Base-by-base conservation (phyloP, 1,284 basidiomycete genomes). In the Megacollybia platyphylla region DNA sequence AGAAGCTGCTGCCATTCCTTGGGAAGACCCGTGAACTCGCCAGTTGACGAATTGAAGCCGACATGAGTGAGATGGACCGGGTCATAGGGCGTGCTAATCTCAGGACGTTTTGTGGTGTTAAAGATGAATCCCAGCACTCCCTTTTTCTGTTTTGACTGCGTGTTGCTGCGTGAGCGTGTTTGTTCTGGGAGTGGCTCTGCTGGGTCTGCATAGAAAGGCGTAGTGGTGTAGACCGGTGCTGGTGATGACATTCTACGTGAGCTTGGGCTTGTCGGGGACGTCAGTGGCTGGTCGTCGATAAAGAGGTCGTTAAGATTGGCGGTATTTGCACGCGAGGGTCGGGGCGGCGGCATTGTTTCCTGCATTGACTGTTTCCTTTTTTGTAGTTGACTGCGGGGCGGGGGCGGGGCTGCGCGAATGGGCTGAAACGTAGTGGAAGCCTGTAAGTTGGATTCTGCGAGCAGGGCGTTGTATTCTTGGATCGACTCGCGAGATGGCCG, bases 11-110 rank as follows among this genome's bases (percentile, higher is more conserved):
- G 96, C 96, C 96, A 99, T 65, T 98, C 94, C 59, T 93, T 93
- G 1, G 96, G 96, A 44, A 99, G 71, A 3, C 96, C 96, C 7
- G 88, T 93, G 65, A 92, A 99, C 65, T 98, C 93, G 46, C 96
- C 96, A 0, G 94, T 98, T 47, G 90, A 93, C 28, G 90, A 91
- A 65, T 98, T 97, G 76, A 97, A 98, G 48, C 94, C 96, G 57
- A 98, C 96, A 58, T 99, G 96, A 0, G 94, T 98, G 52, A 99
- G 81, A 66, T 98, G 96, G 32, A 98, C 93, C n/a, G 96, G 96
- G 62, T 98, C 96, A 60, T 97, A 98, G 1, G 91, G 94, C 2
- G 91, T 96, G 52, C 88, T 93, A 67, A 99, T 98, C 63, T 96
- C 91, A 13, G 84, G 83, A 35, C 87, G 77, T 67, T 90, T 92